A percentile compares a stretch with the other conserved stretches of the same genome.
phyloP scores from a whole-genome alignment of 2,329 filamentous ascomycete species.

The Chaetomiaceae sp. region DNA sequence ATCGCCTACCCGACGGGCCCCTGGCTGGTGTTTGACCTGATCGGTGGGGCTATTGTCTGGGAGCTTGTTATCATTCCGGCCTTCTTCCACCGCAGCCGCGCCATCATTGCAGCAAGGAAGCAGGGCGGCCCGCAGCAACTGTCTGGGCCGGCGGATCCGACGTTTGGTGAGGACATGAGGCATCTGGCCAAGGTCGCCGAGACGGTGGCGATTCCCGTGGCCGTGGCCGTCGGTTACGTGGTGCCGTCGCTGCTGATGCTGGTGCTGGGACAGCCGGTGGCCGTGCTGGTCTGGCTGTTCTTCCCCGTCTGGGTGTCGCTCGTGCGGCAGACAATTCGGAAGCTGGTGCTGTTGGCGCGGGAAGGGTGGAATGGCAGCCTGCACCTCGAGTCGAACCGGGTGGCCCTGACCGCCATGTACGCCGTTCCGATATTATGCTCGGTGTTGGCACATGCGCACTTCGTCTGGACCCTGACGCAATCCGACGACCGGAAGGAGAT shows the following conservation, averaged over 20 bases:
- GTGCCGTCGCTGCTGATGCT: conserved; percentile 46
- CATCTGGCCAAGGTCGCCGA: conserved; percentile 45
- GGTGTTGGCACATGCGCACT: conserved; percentile 38
- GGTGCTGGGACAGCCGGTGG: conserved; percentile 34
- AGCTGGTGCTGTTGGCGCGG: conserved; percentile 22
- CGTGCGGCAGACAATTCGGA: conserved; percentile 37
- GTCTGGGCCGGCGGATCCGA: conserved; percentile 28
- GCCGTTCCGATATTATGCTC: conserved; percentile 43
- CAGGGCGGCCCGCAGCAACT: conserved; percentile 14
- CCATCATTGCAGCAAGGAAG: conserved; percentile 31
- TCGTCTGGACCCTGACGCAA: conserved; percentile 39
- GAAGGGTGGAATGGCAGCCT: conserved; percentile 25
- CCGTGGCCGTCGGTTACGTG: conserved; percentile 45
- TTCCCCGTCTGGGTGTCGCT: conserved; percentile 48
- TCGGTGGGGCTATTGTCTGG: conserved; percentile 49
- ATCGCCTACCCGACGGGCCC: conserved; percentile 34
- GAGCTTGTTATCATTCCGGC: conserved; percentile 48
- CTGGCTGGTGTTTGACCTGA: conserved; percentile 47
- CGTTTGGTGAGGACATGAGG: conserved; percentile 32
- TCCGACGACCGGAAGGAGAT: conserved; percentile 46
- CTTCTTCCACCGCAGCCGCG: conserved; percentile 42
- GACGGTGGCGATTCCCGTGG: conserved; percentile 52
- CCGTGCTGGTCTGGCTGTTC: conserved; percentile 47
- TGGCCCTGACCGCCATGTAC: conserved; percentile 41
- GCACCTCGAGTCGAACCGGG: conserved; percentile 42